These are phyloP conservation scores for Cyclostephanos tholiformis DNA, from an alignment of 108 stramenopile genomes.

Conservation along the genomic window DNA sequence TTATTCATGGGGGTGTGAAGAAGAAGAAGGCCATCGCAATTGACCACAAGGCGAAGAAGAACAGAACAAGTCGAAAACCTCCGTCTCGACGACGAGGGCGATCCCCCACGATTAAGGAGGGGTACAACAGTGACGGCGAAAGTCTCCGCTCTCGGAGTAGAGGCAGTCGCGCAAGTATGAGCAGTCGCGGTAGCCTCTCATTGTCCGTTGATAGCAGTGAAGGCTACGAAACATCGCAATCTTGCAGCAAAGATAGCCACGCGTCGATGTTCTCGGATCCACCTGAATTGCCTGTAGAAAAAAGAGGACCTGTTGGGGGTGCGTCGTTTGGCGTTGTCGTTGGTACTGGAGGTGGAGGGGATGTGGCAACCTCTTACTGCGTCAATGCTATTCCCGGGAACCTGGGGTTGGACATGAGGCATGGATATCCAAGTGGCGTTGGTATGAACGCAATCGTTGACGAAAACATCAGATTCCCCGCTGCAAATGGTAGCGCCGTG, in stretches of 20 bases:
- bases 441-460: neutral
- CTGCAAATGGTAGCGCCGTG: neutral
- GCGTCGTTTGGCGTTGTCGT: neutral
- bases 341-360: neutral
- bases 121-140: constrained; percentile 4
- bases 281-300: neutral
- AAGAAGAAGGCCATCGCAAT: neutral
- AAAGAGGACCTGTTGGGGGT: neutral
- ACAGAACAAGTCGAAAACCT: neutral
- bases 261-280: neutral
- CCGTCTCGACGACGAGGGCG: neutral
- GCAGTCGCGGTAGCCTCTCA: neutral
- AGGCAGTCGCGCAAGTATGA: neutral
- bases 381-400: neutral
- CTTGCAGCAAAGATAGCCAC: neutral
- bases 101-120: neutral
- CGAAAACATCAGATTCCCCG: too few relatives aligned
- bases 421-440: neutral
- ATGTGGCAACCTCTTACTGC: neutral
- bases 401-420: neutral
- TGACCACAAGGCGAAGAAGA: neutral
- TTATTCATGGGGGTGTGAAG: neutral
- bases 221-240: neutral
- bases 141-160: constrained; percentile 3
- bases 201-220: neutral